These are phyloP conservation scores for Tympanopsis confertula DNA, from an alignment of 2,329 filamentous ascomycete genomes.

Conservation along the genomic window DNA sequence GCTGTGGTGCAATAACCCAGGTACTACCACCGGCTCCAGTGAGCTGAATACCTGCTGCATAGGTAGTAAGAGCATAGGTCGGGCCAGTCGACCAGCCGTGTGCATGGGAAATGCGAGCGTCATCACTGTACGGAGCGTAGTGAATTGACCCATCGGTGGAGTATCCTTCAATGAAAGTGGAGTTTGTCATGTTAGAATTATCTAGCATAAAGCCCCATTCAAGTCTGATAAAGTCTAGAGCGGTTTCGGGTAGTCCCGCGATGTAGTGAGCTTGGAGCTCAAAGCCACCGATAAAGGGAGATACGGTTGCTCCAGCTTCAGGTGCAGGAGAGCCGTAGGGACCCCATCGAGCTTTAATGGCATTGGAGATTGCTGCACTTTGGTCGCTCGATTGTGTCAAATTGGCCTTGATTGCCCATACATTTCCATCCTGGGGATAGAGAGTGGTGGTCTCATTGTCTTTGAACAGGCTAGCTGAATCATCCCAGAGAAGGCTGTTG, in stretches of 20 bases:
- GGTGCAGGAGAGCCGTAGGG: slow-evolving; percentile 30
- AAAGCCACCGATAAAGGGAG: slow-evolving; percentile 32
- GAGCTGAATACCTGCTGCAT: slow-evolving; percentile 26
- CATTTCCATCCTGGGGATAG: slow-evolving; percentile 36
- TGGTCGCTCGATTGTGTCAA: slow-evolving; percentile 2
- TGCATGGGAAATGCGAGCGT: slow-evolving; percentile 32
- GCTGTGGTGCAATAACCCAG: slow-evolving; percentile 21
- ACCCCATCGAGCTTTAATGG: slow-evolving; percentile 22
- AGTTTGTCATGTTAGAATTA: slow-evolving; percentile 38
- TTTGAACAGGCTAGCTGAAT: slow-evolving; percentile 28
- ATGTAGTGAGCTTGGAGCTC: slow-evolving; percentile 30
- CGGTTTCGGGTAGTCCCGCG: slow-evolving; percentile 22
- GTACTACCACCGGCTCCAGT: slow-evolving; percentile 18
- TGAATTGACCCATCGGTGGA: slow-evolving; percentile 28
- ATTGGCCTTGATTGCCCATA: slow-evolving; percentile 6
- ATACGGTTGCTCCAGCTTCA: slow-evolving; percentile 31
- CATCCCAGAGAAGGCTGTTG: slow-evolving; percentile 32
- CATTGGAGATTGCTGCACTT: slow-evolving; percentile 14
- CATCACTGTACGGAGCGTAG: slow-evolving; percentile 35
- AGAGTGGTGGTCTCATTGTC: slow-evolving; percentile 35
- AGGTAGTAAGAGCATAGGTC: slow-evolving; percentile 26
- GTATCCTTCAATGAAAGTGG: slow-evolving; percentile 38
- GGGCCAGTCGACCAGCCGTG: slow-evolving; percentile 39
- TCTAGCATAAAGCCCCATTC: slow-evolving; percentile 45
- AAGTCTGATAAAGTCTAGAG: slow-evolving; percentile 27